Evolutionary conservation across 78 protist species (phyloP).

Genomic region (Guillardia theta): DNA sequence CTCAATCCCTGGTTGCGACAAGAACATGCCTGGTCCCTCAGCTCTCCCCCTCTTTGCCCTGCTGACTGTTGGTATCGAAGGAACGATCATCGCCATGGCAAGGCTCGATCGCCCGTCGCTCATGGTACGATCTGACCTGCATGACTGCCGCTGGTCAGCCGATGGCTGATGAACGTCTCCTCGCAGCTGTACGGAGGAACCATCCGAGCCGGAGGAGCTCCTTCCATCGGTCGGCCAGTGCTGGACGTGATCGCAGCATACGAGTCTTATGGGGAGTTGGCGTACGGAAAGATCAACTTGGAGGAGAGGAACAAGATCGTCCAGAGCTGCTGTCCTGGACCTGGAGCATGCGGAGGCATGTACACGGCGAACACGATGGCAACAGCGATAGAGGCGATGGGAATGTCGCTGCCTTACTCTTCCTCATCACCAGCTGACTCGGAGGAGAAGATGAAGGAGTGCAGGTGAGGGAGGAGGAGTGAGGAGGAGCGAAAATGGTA

Average conservation of each 20-base stretch:
- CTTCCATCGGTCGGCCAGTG: background rate
- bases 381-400: conserved; percentile 67
- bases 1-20: conserved; percentile 60
- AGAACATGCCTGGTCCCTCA: background rate
- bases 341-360: conserved; percentile 72
- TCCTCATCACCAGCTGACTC: conserved; percentile 61
- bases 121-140: background rate
- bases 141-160: background rate
- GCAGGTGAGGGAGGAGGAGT: no score
- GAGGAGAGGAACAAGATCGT: conserved; percentile 52
- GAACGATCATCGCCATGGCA: conserved; percentile 69
- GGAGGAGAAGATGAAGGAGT: background rate
- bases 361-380: conserved; percentile 85
- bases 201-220: conserved; percentile 68
- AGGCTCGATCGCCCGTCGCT: conserved; percentile 52
- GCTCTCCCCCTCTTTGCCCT: background rate
- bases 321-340: conserved; percentile 68
- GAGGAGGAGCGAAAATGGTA: no score
- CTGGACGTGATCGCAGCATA: conserved; percentile 75
- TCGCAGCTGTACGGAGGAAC: conserved; percentile 75
- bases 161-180: background rate
- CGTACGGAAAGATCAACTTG: conserved; percentile 48
- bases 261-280: conserved; percentile 59
- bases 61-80: background rate
- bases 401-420: conserved; percentile 74